Conservation (phyloP, 225 moss, liverwort and hornwort genomes). For the Sphagnum contortum region DNA sequence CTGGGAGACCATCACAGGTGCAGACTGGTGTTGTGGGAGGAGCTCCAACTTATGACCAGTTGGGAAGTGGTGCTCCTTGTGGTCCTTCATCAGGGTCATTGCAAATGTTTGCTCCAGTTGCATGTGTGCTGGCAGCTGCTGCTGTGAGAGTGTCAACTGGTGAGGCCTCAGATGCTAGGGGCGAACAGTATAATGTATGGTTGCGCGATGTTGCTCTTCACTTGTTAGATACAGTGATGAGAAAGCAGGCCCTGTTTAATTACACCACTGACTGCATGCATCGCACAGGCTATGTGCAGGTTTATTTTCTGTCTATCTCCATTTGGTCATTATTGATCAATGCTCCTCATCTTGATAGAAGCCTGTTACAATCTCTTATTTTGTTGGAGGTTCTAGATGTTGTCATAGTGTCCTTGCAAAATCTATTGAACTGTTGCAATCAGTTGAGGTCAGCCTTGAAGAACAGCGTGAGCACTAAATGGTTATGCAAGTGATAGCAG, state of each 20-base stretch:
- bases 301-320: constrained; percentile 6
- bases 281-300: constrained; percentile 84
- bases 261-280: constrained; percentile 87
- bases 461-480: too few species aligned
- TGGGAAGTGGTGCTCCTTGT: constrained; percentile 5
- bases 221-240: constrained; percentile 68
- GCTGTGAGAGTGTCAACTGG: constrained; percentile 86
- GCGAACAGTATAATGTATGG: constrained; percentile 76
- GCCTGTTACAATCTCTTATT: too few species aligned
- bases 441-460: too few species aligned
- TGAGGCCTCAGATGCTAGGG: constrained; percentile 30
- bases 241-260: constrained; percentile 55
- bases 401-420: too few species aligned
- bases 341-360: too few species aligned
- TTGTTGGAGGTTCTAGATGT: too few species aligned
- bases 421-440: too few species aligned
- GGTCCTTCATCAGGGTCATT: constrained; percentile 23
- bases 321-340: not conserved
- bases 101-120: constrained; percentile 60
- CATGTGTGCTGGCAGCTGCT: constrained; percentile 91
- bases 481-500: constrained; percentile 20
- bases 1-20: not conserved
- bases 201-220: constrained; percentile 88
- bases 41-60: not conserved
- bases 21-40: constrained; percentile 5